A percentile compares a stretch with the other conserved stretches of the same genome.
These are phyloP conservation scores for Plasmodium billcollinsi DNA, from an alignment of 169 alveolate genomes.

Conservation along the genomic window DNA sequence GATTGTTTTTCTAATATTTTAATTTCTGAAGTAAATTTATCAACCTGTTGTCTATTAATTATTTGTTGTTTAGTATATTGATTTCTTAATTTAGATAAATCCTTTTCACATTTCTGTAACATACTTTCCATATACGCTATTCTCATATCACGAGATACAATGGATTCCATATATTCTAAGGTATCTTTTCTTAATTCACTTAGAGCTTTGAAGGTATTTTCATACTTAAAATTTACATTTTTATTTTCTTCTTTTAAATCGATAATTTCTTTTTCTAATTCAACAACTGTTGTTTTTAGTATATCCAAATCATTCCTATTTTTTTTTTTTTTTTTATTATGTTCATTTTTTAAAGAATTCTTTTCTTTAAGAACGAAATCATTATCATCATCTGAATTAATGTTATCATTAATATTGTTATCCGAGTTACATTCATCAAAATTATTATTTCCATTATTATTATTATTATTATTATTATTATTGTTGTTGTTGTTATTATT, in stretches of 20 bases:
- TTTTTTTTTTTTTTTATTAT: constrained; percentile 8
- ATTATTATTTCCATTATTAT: not conserved
- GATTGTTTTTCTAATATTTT: constrained; percentile 67
- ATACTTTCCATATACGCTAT: constrained; percentile 75
- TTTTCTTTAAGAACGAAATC: not conserved
- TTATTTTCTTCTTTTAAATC: constrained; percentile 75
- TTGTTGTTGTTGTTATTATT: too few relatives aligned
- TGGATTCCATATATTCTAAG: constrained; percentile 76
- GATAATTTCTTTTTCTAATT: constrained; percentile 64
- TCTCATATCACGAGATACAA: constrained; percentile 76
- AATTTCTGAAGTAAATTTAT: constrained; percentile 43
- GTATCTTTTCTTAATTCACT: constrained; percentile 76
- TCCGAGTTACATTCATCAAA: not conserved
- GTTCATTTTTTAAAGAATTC: not conserved
- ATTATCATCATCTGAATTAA: not conserved
- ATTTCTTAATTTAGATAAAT: constrained; percentile 45
- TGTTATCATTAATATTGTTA: too few relatives aligned
- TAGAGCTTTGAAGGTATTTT: constrained; percentile 70
- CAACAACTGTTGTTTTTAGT: constrained; percentile 53
- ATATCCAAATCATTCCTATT: constrained; percentile 37
- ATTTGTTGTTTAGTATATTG: constrained; percentile 40
- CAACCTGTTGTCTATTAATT: constrained; percentile 32
- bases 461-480: too few relatives aligned
- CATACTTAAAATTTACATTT: constrained; percentile 71
- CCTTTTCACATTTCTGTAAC: constrained; percentile 74